Evolutionary conservation across 202 grass and related monocot genomes (phyloP).

Genomic region (Zoysia matrella): DNA sequence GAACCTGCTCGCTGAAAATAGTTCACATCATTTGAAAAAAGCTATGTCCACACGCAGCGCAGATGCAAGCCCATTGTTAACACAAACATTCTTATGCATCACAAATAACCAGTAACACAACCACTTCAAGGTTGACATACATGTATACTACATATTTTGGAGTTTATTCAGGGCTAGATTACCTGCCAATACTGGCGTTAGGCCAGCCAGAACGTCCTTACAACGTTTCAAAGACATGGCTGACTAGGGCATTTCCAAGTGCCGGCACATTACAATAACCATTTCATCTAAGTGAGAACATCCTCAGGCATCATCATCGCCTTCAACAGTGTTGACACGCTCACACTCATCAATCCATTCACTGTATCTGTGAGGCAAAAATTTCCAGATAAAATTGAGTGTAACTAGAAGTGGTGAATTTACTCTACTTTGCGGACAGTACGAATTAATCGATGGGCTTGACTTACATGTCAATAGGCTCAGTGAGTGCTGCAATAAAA

Average conservation of each 20-base stretch:
- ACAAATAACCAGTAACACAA: constrained; percentile 19
- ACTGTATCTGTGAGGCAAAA: constrained; percentile 62
- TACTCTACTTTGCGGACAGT: background rate
- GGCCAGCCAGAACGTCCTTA: constrained; percentile 28
- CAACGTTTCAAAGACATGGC: constrained; percentile 20
- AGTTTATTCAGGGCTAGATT: constrained; percentile 26
- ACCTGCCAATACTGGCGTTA: constrained; percentile 39
- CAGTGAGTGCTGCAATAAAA: constrained; percentile 66
- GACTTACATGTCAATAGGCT: constrained; percentile 78
- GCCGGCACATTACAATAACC: constrained; percentile 14
- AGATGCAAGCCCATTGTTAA: background rate
- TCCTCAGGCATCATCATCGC: constrained; percentile 60
- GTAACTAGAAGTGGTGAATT: background rate
- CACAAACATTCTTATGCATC: background rate
- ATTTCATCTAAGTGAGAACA: background rate
- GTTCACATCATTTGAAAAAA: background rate
- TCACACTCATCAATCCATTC: constrained; percentile 93
- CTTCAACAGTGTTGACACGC: constrained; percentile 77
- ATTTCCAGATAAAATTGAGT: background rate
- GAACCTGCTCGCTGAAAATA: background rate
- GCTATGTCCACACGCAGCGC: background rate
- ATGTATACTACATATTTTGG: constrained; percentile 11
- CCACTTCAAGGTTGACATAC: constrained; percentile 19
- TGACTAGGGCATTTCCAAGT: constrained; percentile 33
- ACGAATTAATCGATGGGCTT: constrained; percentile 8